Conservation (phyloP, 148 eudicot genomes). For the Camellia granthamiana region DNA sequence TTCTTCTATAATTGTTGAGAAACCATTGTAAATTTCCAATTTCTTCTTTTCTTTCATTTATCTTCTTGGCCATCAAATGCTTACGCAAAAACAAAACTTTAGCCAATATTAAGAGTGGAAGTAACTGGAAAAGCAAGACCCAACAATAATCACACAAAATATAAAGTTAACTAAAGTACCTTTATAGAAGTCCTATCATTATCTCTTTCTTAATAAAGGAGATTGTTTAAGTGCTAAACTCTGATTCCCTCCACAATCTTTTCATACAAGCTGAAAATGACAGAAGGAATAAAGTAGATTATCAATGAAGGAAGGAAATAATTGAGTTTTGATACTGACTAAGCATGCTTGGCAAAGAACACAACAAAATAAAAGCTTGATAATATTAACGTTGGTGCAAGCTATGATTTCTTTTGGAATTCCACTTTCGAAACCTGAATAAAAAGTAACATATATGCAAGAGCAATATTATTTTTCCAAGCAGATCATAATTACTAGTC, state of each 20-base stretch:
- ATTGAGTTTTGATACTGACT: slow-evolving; percentile 26
- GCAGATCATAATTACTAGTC: not conserved
- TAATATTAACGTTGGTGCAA: not conserved
- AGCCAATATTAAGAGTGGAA: not conserved
- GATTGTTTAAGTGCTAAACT: slow-evolving; percentile 17
- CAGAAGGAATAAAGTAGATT: slow-evolving; percentile 17
- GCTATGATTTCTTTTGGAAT: not conserved
- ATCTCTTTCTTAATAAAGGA: slow-evolving; percentile 18
- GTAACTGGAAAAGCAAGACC: slow-evolving; percentile 12
- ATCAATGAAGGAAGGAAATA: slow-evolving; percentile 12
- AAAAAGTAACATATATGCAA: not conserved
- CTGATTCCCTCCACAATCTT: slow-evolving; percentile 20
- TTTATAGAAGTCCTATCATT: slow-evolving; percentile 10
- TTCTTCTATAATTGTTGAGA: too few relatives aligned
- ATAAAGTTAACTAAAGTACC: slow-evolving; percentile 16
- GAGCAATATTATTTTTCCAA: not conserved
- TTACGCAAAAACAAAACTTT: not conserved
- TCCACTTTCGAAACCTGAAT: not conserved
- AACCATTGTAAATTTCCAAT: not conserved
- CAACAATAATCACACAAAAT: not conserved
- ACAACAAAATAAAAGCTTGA: not conserved
- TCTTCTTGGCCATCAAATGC: not conserved
- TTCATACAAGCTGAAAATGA: slow-evolving; percentile 22
- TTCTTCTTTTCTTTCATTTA: not conserved
- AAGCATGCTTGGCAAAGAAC: not conserved